phyloP scores from a whole-genome alignment of 306 rosid genomes.

The Purshia tridentata region DNA sequence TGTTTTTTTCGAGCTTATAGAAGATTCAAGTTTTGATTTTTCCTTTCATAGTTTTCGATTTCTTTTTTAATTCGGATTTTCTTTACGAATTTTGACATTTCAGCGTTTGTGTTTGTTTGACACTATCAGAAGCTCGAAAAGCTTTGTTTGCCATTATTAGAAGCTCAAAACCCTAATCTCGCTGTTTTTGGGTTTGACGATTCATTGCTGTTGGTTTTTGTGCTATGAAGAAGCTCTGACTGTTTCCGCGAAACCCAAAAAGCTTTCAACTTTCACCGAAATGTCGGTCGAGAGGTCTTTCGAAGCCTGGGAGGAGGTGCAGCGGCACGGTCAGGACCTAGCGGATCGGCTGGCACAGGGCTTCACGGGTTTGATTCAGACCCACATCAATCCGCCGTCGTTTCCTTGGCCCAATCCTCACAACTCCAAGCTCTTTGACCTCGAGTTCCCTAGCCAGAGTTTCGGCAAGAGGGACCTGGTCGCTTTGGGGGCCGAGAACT shows the following conservation, averaged over 20 bases:
- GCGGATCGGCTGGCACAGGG: constrained; percentile 97
- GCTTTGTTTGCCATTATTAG: not conserved
- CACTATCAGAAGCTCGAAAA: not conserved
- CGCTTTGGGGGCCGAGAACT: constrained; percentile 37
- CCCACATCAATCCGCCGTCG: constrained; percentile 74
- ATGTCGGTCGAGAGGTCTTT: constrained; percentile 92
- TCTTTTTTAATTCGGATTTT: not conserved
- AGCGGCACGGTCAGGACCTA: constrained; percentile 90
- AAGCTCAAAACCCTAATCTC: not conserved
- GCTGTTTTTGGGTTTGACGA: not conserved
- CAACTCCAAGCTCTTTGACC: constrained; percentile 70
- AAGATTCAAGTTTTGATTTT: not conserved
- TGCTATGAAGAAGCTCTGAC: constrained; percentile 34
- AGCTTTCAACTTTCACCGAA: constrained; percentile 7
- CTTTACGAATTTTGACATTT: not conserved
- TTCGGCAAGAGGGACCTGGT: constrained; percentile 64
- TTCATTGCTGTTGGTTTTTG: not conserved
- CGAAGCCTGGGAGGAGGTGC: constrained; percentile 98
- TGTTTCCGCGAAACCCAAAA: not conserved
- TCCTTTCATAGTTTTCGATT: not conserved
- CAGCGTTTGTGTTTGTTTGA: not conserved
- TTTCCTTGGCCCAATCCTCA: constrained; percentile 80
- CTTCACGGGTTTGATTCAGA: constrained; percentile 75
- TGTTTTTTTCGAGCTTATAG: not conserved
- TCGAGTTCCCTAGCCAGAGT: constrained; percentile 65